These are phyloP conservation scores for Ciborinia camelliae DNA, from an alignment of 2,329 filamentous ascomycete genomes.

Conservation along the genomic window DNA sequence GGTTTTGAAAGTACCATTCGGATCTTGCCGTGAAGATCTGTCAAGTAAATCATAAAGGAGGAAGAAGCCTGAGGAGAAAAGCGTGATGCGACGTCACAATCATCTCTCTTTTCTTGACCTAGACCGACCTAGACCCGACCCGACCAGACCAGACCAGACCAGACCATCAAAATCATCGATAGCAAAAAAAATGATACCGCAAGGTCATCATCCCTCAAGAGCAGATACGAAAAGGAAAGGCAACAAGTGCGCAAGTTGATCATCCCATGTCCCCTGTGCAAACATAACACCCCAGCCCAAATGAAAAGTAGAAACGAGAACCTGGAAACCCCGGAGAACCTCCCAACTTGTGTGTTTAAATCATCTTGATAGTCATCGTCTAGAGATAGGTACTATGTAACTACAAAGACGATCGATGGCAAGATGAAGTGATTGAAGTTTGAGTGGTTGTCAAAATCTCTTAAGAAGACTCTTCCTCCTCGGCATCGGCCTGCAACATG, in stretches of 20 bases:
- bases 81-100: conserved; percentile 23
- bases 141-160: conserved; percentile 17
- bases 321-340: conserved; percentile 22
- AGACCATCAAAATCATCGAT: conserved; percentile 10
- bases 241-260: conserved; percentile 20
- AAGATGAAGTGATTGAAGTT: conserved; percentile 24
- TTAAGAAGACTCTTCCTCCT: conserved; percentile 51
- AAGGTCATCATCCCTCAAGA: conserved; percentile 11
- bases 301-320: conserved; percentile 30
- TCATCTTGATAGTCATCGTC: conserved; percentile 20
- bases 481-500: conserved; percentile 50
- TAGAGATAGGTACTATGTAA: background rate
- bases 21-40: background rate
- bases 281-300: conserved; percentile 35
- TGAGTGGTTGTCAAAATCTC: conserved; percentile 22
- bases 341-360: conserved; percentile 13
- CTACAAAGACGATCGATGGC: conserved; percentile 21
- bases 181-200: conserved; percentile 1
- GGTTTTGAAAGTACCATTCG: conserved; percentile 18
- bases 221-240: conserved; percentile 27
- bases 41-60: background rate
- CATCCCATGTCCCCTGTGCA: conserved; percentile 29
- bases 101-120: background rate
- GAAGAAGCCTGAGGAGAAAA: background rate
- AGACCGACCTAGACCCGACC: conserved; percentile 18